Conservation (phyloP, 306 rosid species). For the Rosa rugosa region DNA sequence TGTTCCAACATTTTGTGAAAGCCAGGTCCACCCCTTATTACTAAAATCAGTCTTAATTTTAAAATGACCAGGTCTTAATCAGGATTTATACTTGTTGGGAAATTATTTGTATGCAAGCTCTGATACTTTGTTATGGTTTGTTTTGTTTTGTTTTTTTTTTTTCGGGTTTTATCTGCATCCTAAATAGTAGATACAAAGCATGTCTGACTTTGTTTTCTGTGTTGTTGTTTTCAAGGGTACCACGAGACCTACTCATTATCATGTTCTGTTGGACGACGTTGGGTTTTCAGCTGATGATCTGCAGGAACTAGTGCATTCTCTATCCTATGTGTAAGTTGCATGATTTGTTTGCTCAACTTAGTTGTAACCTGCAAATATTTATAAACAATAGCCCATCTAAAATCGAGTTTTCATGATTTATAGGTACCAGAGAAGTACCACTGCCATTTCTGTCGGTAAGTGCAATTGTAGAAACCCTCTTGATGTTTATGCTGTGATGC, state of each 20-base stretch:
- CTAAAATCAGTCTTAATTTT: neutral
- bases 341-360: neutral
- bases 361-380: no score
- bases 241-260: constrained; percentile 87
- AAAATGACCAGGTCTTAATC: neutral
- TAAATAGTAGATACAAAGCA: neutral
- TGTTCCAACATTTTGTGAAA: neutral
- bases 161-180: neutral
- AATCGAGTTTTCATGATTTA: neutral
- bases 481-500: neutral
- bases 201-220: neutral
- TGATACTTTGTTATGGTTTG: neutral
- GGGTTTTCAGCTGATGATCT: constrained; percentile 88
- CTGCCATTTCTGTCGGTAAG: constrained; percentile 90
- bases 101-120: neutral
- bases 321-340: constrained; percentile 87
- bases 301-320: constrained; percentile 86
- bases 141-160: neutral
- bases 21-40: neutral
- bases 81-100: neutral
- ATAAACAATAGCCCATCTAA: neutral
- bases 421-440: constrained; percentile 95
- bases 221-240: constrained; percentile 58
- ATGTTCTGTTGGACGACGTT: constrained; percentile 72
- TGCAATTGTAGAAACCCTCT: neutral